Conservation (phyloP, 179 eudicot genomes). For the Sideroxylon spinosum region DNA sequence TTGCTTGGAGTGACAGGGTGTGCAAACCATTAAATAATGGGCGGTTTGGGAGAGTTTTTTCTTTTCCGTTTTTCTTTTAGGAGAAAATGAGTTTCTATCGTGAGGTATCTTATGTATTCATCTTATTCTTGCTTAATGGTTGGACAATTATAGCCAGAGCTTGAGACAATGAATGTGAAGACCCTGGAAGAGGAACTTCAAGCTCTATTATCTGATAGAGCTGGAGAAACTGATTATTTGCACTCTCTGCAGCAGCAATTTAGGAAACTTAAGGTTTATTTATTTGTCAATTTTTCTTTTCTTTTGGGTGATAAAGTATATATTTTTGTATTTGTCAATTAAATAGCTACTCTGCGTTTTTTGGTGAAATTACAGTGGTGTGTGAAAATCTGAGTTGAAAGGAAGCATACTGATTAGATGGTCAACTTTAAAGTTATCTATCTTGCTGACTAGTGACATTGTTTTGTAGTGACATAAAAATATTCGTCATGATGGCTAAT, state of each 20-base stretch:
- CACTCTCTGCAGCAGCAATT: constrained; percentile 57
- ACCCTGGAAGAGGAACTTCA: constrained; percentile 64
- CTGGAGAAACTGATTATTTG: constrained; percentile 61
- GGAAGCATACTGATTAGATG: not conserved
- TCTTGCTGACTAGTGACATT: not conserved
- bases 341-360: not conserved
- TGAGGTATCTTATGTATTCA: not conserved
- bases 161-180: constrained; percentile 40
- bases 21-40: not conserved
- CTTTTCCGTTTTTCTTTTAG: not conserved
- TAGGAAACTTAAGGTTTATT: constrained; percentile 54
- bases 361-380: not conserved
- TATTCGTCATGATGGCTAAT: not conserved
- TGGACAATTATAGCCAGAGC: constrained; percentile 52
- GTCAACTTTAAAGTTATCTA: not conserved
- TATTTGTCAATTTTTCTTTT: constrained; percentile 11
- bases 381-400: not conserved
- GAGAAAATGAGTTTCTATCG: not conserved
- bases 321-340: not conserved
- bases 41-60: not conserved
- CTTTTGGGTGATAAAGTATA: not conserved
- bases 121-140: constrained; percentile 6
- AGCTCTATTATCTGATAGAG: constrained; percentile 63
- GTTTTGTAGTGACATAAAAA: not conserved
- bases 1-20: constrained; percentile 1